Evolutionary conservation across 306 rosid species (phyloP).

Genomic region (Astragalus glycyphyllos): DNA sequence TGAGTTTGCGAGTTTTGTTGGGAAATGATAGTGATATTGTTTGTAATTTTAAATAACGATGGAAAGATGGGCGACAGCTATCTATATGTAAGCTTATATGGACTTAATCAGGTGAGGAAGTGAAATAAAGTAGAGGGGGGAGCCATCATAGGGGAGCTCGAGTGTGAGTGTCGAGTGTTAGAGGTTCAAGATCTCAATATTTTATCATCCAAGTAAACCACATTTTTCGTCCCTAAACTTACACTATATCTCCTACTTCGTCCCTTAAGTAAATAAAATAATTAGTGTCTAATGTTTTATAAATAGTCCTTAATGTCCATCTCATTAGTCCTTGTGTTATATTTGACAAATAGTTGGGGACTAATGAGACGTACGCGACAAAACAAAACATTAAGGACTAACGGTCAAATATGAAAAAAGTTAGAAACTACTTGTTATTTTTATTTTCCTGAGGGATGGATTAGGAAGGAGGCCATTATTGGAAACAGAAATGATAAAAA

Average conservation of each 20-base stretch:
- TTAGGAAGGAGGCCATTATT: not conserved
- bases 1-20: not conserved
- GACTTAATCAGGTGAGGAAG: slow-evolving; percentile 13
- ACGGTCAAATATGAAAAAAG: no score
- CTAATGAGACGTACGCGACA: no score
- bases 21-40: not conserved
- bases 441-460: no score
- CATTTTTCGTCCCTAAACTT: no score
- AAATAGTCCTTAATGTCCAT: no score
- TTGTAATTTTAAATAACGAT: not conserved
- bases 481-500: slow-evolving; percentile 2
- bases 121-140: slow-evolving; percentile 31
- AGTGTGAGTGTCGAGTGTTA: not conserved
- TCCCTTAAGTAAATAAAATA: no score
- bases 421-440: no score
- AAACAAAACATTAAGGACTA: no score
- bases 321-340: no score
- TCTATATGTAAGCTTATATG: not conserved
- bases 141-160: not conserved
- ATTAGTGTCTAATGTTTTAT: no score
- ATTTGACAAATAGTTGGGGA: no score
- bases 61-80: not conserved
- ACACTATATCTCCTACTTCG: no score
- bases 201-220: not conserved
- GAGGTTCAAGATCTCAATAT: slow-evolving; percentile 10